phyloP scores from a whole-genome alignment of 2,329 filamentous ascomycete genomes.

The Penicillium janthinellum region DNA sequence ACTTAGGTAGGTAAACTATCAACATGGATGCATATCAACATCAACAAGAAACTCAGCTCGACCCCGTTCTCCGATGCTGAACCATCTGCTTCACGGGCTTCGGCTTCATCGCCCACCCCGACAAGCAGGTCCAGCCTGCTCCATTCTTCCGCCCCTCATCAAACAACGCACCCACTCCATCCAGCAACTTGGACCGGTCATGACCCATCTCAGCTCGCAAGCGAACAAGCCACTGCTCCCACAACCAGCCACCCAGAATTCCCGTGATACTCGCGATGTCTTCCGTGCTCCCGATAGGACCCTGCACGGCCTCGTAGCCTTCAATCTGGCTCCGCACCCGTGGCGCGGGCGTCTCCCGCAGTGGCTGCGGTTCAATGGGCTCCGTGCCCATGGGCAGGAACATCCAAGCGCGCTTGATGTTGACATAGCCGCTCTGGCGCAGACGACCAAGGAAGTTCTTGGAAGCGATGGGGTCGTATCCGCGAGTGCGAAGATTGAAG shows the following conservation, averaged over 20 bases:
- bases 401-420: conserved; percentile 83
- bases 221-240: conserved; percentile 95
- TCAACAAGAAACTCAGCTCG: conserved; percentile 4
- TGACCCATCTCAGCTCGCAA: conserved; percentile 84
- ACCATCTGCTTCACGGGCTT: conserved; percentile 22
- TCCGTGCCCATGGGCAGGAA: conserved; percentile 76
- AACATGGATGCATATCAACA: conserved; percentile 4
- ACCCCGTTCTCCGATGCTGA: conserved; percentile 1
- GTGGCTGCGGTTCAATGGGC: conserved; percentile 49
- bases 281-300: conserved; percentile 66
- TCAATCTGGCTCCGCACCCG: conserved; percentile 40
- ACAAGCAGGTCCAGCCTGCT: conserved; percentile 62
- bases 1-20: conserved; percentile 10
- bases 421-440: conserved; percentile 72
- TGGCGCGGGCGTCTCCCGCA: conserved; percentile 43
- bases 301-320: conserved; percentile 61
- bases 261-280: conserved; percentile 75
- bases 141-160: conserved; percentile 62
- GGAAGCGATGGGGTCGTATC: conserved; percentile 84
- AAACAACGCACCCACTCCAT: conserved; percentile 59
- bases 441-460: conserved; percentile 78
- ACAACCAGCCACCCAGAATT: conserved; percentile 82
- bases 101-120: conserved; percentile 61
- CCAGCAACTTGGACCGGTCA: conserved; percentile 54
- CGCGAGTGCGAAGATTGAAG: conserved; percentile 82